These are phyloP conservation scores for Linum usitatissimum DNA, from an alignment of 345 rosid genomes.

Conservation along the genomic window DNA sequence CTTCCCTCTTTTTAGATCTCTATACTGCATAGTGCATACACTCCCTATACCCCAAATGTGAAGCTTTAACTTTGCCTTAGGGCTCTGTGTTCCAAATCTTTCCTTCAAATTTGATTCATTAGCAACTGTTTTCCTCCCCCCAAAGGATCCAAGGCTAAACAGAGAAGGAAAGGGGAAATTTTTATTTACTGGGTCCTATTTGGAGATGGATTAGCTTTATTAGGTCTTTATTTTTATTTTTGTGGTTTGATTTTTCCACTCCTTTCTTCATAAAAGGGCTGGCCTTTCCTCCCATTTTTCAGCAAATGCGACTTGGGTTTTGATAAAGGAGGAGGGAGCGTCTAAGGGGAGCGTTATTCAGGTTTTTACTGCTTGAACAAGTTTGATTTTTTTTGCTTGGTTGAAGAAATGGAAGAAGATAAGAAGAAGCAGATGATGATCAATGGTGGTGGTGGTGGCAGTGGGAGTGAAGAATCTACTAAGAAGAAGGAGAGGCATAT, in stretches of 20 bases:
- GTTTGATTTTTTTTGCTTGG: neutral
- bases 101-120: neutral
- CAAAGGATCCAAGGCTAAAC: neutral
- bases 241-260: neutral
- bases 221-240: neutral
- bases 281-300: neutral
- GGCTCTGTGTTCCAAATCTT: neutral
- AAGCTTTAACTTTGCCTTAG: neutral
- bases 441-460: neutral
- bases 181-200: neutral
- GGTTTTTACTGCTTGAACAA: neutral
- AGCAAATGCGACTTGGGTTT: neutral
- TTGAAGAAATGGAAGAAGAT: neutral
- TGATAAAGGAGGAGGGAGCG: neutral
- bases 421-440: neutral
- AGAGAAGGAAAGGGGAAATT: neutral
- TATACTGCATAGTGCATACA: neutral
- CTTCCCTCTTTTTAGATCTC: neutral
- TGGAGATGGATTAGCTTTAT: neutral
- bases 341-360: too few species aligned
- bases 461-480: neutral
- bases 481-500: slow-evolving; percentile 11
- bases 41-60: neutral
- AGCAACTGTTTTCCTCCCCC: neutral
- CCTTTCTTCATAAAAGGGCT: neutral